A percentile compares a stretch with the other conserved stretches of the same genome.
phyloP scores from a whole-genome alignment of 2,329 filamentous ascomycete genomes.

The Gaeumannomyces tritici region DNA sequence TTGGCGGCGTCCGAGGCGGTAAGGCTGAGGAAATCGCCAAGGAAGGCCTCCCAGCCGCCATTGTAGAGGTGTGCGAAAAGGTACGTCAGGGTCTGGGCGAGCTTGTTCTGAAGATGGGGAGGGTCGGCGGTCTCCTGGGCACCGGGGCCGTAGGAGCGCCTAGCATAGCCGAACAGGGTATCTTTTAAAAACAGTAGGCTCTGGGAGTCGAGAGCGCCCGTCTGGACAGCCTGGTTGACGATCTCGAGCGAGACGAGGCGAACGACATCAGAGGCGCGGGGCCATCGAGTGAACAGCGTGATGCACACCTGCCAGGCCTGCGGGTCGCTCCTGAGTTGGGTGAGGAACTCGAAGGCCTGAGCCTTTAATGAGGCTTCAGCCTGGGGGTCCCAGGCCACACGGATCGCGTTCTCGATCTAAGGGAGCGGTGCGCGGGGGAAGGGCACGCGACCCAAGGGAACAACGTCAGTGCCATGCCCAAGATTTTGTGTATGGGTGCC shows the following conservation, averaged over 20 bases:
- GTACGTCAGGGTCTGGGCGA: conserved; percentile 90
- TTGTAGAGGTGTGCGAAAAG: conserved; percentile 84
- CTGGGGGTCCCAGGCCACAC: conserved; percentile 79
- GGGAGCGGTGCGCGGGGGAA: not conserved
- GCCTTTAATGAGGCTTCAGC: conserved; percentile 66
- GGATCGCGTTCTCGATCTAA: conserved; percentile 88
- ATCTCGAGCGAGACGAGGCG: conserved; percentile 86
- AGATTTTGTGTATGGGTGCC: no score
- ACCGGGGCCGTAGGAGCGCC: conserved; percentile 55
- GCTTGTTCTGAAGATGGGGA: conserved; percentile 81
- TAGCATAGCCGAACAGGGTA: conserved; percentile 71
- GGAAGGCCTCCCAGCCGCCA: conserved; percentile 77
- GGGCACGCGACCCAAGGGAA: not conserved
- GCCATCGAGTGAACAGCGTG: conserved; percentile 70
- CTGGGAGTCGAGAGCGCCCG: conserved; percentile 62
- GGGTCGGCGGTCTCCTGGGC: conserved; percentile 55
- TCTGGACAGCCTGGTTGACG: conserved; percentile 83
- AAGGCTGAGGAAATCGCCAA: conserved; percentile 79
- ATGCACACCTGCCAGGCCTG: conserved; percentile 88
- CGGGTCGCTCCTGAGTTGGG: conserved; percentile 70
- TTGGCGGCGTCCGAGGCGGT: conserved; percentile 54
- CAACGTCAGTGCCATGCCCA: no score
- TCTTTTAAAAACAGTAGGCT: conserved; percentile 71
- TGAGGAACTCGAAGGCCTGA: conserved; percentile 74
- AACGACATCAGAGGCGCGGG: conserved; percentile 70